Base-by-base conservation (phyloP, 2,329 filamentous ascomycete genomes). In the Coniella vitis region DNA sequence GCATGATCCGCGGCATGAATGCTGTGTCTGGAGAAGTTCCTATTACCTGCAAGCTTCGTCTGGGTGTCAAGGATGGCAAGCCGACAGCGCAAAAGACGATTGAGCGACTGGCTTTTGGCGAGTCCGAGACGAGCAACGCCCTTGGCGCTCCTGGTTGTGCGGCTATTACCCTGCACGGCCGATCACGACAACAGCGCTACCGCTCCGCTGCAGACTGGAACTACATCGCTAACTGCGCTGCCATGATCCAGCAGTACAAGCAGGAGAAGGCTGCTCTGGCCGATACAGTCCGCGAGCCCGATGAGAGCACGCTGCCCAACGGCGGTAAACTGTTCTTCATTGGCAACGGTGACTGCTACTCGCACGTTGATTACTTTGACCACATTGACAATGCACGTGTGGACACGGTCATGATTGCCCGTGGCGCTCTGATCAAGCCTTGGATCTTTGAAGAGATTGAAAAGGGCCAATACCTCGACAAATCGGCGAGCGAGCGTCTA, bases 381-480 rank as follows among this genome's bases (percentile, higher is more conserved):
- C 83, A 93, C 60, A 73, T 97, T 35, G 75, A 84, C 41, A 78
- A 91, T 51, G 78, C 87, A 32, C 79, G 81, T 40, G 90, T 97
- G 39, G 91, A 97, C 69, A 83, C 83, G n/a, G 87, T 95, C 63
- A 97, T 98, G 93, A 82, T 97, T 53, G 93, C 84, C n/a, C 87
- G 93, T 53, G 93, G 93, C 49, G 93, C 93, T 9, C 78, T 98
- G 51, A 88, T 97, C 69, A 98, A 98, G 70, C 93, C 93, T 1
- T 98, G 93, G 93, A 75, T 98, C 54, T 98, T 97, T 63, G 93
- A 98, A 67, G 93, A 98, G 68, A 97, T 98, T 48, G 81, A 87
- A 57, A 79, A 83, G 54, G 86, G 87, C 4, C 93, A 97, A 67
- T 96, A 97, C 63, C 79, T 98, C 35, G 93, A 98, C 73, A 98